phyloP scores from a whole-genome alignment of 2,329 filamentous ascomycete species.

The Huntiella moniliformis region DNA sequence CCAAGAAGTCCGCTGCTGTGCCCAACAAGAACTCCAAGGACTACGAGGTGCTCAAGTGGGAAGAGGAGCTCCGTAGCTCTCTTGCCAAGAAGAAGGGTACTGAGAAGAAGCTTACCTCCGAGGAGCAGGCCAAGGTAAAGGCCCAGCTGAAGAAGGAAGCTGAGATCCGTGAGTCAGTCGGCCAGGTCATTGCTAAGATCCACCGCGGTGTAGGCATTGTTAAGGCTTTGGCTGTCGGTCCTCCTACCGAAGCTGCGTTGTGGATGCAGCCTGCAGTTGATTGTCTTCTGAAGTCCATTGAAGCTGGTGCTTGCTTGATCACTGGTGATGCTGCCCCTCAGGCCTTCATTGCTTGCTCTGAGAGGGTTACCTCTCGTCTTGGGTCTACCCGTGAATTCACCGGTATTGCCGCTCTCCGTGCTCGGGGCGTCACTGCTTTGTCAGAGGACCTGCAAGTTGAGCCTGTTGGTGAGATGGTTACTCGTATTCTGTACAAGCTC shows the following conservation, averaged over 20 bases:
- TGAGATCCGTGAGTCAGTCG: conserved; percentile 55
- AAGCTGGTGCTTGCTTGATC: conserved; percentile 63
- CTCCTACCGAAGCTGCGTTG: conserved; percentile 68
- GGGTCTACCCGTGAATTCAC: conserved; percentile 65
- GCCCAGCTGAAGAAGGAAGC: conserved; percentile 78
- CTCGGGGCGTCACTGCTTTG: conserved; percentile 54
- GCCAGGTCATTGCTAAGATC: conserved; percentile 49
- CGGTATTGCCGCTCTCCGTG: conserved; percentile 68
- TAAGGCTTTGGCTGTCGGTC: conserved; percentile 60
- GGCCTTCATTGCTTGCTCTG: conserved; percentile 63
- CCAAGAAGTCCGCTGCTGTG: conserved; percentile 54
- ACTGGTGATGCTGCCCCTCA: conserved; percentile 62
- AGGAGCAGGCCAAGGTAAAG: conserved; percentile 79
- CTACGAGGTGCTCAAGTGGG: conserved; percentile 93
- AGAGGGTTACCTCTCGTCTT: conserved; percentile 54
- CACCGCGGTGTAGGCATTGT: conserved; percentile 75
- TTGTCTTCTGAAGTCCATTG: conserved; percentile 53
- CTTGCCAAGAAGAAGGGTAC: conserved; percentile 85
- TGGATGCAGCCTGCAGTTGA: conserved; percentile 77
- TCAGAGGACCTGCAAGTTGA: conserved; percentile 57
- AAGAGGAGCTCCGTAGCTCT: conserved; percentile 73
- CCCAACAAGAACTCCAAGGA: conserved; percentile 86
- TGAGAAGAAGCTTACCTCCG: conserved; percentile 73
- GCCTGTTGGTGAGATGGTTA: conserved; percentile 66
- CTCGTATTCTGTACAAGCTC: conserved; percentile 74